phyloP scores from a whole-genome alignment of 345 rosid genomes.

The Melastoma malabathricum region DNA sequence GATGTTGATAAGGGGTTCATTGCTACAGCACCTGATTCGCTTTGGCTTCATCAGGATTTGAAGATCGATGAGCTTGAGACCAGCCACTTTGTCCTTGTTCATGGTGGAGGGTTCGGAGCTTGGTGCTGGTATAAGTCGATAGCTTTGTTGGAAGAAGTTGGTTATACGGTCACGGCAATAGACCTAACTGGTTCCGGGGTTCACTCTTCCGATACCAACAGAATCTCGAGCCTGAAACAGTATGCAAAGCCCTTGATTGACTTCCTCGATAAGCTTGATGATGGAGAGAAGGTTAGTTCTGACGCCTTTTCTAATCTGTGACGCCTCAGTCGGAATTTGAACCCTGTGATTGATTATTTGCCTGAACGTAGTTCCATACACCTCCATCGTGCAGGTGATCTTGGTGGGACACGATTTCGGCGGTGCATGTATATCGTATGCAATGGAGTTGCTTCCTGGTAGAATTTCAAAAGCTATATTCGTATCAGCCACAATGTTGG shows the following conservation, averaged over 20 bases:
- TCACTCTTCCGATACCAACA: conserved; percentile 55
- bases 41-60: conserved; percentile 33
- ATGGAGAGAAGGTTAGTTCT: conserved; percentile 54
- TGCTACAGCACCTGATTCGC: conserved; percentile 5
- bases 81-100: conserved; percentile 71
- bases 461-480: conserved; percentile 66
- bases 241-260: conserved; percentile 78
- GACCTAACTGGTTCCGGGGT: conserved; percentile 93
- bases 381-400: conserved; percentile 46
- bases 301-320: not conserved
- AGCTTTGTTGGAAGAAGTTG: conserved; percentile 79
- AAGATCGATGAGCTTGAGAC: conserved; percentile 73
- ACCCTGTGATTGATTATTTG: not conserved
- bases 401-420: conserved; percentile 96
- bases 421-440: conserved; percentile 76
- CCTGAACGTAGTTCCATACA: not conserved
- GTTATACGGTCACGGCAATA: conserved; percentile 77
- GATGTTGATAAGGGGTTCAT: not conserved
- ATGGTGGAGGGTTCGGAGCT: conserved; percentile 98
- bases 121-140: conserved; percentile 99
- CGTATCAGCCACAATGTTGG: conserved; percentile 76
- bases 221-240: conserved; percentile 57
- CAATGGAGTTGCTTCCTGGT: conserved; percentile 72
- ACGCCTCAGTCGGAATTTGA: not conserved
- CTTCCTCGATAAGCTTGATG: conserved; percentile 55